Evolutionary conservation across 768 basidiomycete species (phyloP), one percentile per base, ranked within the genome.

Genomic region (Trametes meyenii): DNA sequence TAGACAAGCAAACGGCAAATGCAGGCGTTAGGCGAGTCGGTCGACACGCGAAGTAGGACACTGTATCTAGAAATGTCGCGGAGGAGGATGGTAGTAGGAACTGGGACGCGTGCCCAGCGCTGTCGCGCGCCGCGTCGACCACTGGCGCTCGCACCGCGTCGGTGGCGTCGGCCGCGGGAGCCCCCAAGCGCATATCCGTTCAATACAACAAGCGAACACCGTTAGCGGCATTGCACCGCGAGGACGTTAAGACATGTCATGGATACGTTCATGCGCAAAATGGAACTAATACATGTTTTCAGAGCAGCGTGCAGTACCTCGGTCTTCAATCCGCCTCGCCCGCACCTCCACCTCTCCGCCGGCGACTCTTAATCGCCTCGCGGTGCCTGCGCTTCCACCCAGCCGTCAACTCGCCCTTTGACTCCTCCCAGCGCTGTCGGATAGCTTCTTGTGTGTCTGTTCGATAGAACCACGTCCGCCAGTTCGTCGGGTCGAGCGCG

Each of bases 351-450:
- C 75, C 81, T 66, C 83, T 81, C 61, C 87, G 75, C 65, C 82
- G 75, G 64, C 79, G 81, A 24, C 83, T 77, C 74, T 91, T 91
- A 49, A 83, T 81, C 14, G 90, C 92, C 69, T 93, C 92, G 60
- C 86, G 82, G 74, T 85, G 86, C 49, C 89, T 74, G 69, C 84
- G 83, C 75, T 90, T 92, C 91, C 92, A 93, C 50, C 84, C 88
- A 62, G 74, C 78, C 55, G 92, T 93, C 72, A 93, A 72, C 55
- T 85, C 83, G 0, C 78, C 80, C 67, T 86, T 88, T 48, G 78
- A 75, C n/a, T 77, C 81, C 67, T 93, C 91, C 90, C 92, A 93
- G 54, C 78, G 74, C 63, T 79, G 79, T 50, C 82, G 78, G 38
- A 91, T 88, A 67, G 86, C 84, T n/a, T 84, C 83, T 40, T 81